Evolutionary conservation across 192 early-diverging fungal genomes (phyloP).

Genomic region (Umbelopsis ramanniana): DNA sequence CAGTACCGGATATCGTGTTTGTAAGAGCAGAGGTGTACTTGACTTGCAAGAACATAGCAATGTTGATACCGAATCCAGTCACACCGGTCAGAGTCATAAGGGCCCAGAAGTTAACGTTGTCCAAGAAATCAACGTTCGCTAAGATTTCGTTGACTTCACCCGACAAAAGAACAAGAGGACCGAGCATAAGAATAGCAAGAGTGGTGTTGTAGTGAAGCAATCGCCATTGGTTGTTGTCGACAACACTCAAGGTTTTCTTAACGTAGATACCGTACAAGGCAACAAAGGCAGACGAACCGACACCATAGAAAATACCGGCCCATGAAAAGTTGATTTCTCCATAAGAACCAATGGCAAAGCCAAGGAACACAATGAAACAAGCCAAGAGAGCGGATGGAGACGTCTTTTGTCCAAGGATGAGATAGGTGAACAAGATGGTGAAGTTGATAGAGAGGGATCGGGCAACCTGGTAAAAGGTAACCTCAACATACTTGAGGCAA

Average conservation of each 20-base stretch:
- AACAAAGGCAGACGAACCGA: conserved; percentile 67
- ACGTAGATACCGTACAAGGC: conserved; percentile 73
- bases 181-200: conserved; percentile 62
- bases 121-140: conserved; percentile 47
- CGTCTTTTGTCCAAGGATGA: conserved; percentile 60
- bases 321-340: conserved; percentile 72
- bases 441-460: conserved; percentile 70
- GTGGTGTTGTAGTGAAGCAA: conserved; percentile 72
- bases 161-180: conserved; percentile 60
- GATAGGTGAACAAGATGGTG: conserved; percentile 67
- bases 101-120: conserved; percentile 56
- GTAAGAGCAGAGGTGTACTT: conserved; percentile 73
- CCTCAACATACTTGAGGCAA: conserved; percentile 66
- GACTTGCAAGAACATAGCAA: conserved; percentile 73
- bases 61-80: conserved; percentile 70
- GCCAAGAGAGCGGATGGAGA: conserved; percentile 56
- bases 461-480: conserved; percentile 73
- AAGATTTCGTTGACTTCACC: conserved; percentile 60
- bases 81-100: conserved; percentile 67
- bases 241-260: conserved; percentile 60
- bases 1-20: conserved; percentile 72
- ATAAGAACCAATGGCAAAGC: conserved; percentile 68
- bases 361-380: conserved; percentile 62
- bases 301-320: conserved; percentile 64
- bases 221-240: conserved; percentile 72